Percentiles rank a stretch among this genome's conserved stretches.
These are phyloP conservation scores for Lichtheimia corymbifera DNA, from an alignment of 371 early-diverging fungal genomes.

Conservation along the genomic window DNA sequence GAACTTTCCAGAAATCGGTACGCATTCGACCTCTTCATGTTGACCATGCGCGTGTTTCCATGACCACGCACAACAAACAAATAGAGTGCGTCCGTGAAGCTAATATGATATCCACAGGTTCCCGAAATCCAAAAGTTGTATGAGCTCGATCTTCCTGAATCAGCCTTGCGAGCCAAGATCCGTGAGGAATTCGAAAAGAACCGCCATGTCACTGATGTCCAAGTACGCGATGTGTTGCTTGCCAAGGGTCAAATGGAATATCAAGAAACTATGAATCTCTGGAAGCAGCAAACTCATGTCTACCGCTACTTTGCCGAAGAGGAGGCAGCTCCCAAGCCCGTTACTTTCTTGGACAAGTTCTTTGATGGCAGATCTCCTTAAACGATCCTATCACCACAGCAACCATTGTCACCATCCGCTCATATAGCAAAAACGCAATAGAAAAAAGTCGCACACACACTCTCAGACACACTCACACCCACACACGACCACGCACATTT, in stretches of 20 bases:
- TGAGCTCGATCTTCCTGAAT: conserved; percentile 76
- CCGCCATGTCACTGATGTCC: conserved; percentile 79
- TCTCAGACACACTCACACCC: background rate
- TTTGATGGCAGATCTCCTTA: conserved; percentile 67
- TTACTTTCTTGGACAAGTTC: conserved; percentile 83
- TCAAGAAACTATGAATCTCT: conserved; percentile 92
- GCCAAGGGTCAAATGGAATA: conserved; percentile 89
- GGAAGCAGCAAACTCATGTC: conserved; percentile 94
- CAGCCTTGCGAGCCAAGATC: conserved; percentile 80
- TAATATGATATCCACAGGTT: conserved; percentile 46
- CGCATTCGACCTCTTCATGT: conserved; percentile 9
- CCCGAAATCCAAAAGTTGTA: conserved; percentile 81
- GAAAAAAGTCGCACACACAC: background rate
- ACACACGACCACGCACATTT: background rate
- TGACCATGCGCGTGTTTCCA: background rate
- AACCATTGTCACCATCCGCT: background rate
- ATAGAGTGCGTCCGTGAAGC: background rate
- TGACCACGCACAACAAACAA: background rate
- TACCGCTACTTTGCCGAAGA: conserved; percentile 88
- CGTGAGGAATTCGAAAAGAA: conserved; percentile 92
- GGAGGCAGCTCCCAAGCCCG: conserved; percentile 72
- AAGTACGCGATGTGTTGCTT: conserved; percentile 81
- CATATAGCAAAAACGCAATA: background rate
- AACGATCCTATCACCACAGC: background rate
- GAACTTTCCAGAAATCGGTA: conserved; percentile 71